Base-by-base conservation (phyloP, 129 eudicot genomes). In the Gnaphalium uliginosum region DNA sequence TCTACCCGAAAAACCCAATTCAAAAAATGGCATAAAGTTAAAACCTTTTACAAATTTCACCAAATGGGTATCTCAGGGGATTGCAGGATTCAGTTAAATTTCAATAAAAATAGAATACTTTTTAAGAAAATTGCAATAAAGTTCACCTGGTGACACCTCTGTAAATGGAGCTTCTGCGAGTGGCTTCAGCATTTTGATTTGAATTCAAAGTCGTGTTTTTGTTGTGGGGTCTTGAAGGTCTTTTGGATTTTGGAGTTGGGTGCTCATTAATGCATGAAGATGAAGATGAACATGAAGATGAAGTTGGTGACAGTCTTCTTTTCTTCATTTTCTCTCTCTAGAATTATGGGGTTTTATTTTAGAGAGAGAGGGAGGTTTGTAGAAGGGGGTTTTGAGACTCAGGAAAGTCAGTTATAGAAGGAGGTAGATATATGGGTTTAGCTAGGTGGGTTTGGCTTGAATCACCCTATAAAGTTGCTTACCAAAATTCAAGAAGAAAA, bases 101-200 rank as follows among this genome's bases (percentile, higher is more conserved):
- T 43, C 19, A 76, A 14, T 54, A 76, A 66, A 53, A 25, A 0
- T 8, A 2, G 14, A 66, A 24, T 41, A 13, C 9, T 14, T 73
- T 75, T 11, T 10, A 19, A 71, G 35, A 14, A 24, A 57, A 18
- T 46, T 78, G 70, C 68, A 69, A 60, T 6, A 32, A 56, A 13
- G 13, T 3, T 10, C 66, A 93, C 98, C 91, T 93, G 24, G 98
- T 93, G 79, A 93, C 98, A 48, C 98, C 98, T 85, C 89, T 86
- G 89, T 83, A 93, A 78, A 90, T 84, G 79, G 98, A 93, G 85
- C 97, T 93, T 80, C 96, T 85, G 25, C 81, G 76, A 23, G 86
- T 68, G 74, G 81, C 77, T 37, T 86, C 72, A 58, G 87, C 82
- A 79, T 74, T 80, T 61, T 66, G 59, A 75, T 41, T 81, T 50